Base-by-base conservation (phyloP, 371 early-diverging fungal species). In the Haplosporangium sp. region DNA sequence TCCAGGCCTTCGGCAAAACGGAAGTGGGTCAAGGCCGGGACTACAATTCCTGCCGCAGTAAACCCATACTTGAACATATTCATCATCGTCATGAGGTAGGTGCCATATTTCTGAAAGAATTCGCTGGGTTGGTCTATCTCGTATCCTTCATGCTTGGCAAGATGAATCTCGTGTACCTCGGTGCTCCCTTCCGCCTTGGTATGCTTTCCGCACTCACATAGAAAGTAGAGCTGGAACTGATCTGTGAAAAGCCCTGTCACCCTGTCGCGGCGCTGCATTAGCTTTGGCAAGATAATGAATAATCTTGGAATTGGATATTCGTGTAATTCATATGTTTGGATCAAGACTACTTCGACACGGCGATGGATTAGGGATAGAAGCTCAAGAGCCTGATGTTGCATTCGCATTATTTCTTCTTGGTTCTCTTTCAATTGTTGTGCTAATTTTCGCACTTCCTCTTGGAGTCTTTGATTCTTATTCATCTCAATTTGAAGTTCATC, bases 111-210 rank as follows among this genome's bases (percentile, higher is more conserved):
- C 9, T 71, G 52, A 11, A 72, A 77, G 34, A 77, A 77, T 58
- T 71, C 77, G n/a, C 34, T 72, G 13, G 77, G 77, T 2, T 40
- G 48, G 27, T 63, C 69, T 34, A 77, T n/a, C 3, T 71, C 72
- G 19, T 77, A 77, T 5, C 77, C 77, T 9, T 77, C 77, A 38
- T 77, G 77, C 1, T 64, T 57, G 5, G 71, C 76, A 4, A 76
- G 63, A 60, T 76, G 77, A 17, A 77, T 72, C 7, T 68, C 50
- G 50, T 63, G 77, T 2, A 40, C 7, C 15, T 44, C 42, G 11
- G 10, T 35, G 19, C 38, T 48, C 8, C 20, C 44, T 10, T 58
- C 45, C 2, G 44, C 40, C 52, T 13, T 40, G 42, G 65, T 72
- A 34, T 77, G 77, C 0, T 35, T 38, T 10, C 68, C 72, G 11